Percentiles rank a stretch among this genome's conserved stretches.
These are phyloP conservation scores for Fusarium haematococcum DNA, from an alignment of 2,329 filamentous ascomycete genomes.

Conservation along the genomic window DNA sequence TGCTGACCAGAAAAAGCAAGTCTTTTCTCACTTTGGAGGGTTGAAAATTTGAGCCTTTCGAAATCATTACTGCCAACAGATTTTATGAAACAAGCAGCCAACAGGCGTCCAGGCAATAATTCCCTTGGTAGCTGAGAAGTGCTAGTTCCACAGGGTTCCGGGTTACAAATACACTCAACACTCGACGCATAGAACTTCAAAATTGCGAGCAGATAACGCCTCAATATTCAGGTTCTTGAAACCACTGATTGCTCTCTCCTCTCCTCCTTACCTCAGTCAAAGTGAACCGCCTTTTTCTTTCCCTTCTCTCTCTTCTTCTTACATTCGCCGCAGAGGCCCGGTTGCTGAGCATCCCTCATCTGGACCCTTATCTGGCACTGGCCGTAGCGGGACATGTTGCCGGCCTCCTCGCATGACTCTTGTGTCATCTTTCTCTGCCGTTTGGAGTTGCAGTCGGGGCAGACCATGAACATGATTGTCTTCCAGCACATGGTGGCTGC, in stretches of 20 bases:
- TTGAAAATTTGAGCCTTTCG: not conserved
- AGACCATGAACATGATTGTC: not conserved
- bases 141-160: accelerated
- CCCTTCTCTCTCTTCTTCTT: not conserved
- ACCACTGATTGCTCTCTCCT: not conserved
- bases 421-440: not conserved
- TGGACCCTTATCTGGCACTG: not conserved
- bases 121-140: not conserved
- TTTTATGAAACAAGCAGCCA: not conserved
- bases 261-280: not conserved
- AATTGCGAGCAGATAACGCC: not conserved
- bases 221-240: not conserved
- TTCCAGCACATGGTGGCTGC: not conserved
- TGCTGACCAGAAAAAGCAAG: not conserved
- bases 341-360: not conserved
- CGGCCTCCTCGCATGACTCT: not conserved
- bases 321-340: not conserved
- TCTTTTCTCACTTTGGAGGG: not conserved
- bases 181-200: not conserved
- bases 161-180: not conserved
- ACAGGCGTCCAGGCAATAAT: not conserved
- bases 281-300: not conserved
- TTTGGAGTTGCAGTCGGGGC: not conserved
- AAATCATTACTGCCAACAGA: not conserved
- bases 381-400: not conserved